phyloP scores from a whole-genome alignment of 2,329 filamentous ascomycete species.

The Shiraia bambusicola region DNA sequence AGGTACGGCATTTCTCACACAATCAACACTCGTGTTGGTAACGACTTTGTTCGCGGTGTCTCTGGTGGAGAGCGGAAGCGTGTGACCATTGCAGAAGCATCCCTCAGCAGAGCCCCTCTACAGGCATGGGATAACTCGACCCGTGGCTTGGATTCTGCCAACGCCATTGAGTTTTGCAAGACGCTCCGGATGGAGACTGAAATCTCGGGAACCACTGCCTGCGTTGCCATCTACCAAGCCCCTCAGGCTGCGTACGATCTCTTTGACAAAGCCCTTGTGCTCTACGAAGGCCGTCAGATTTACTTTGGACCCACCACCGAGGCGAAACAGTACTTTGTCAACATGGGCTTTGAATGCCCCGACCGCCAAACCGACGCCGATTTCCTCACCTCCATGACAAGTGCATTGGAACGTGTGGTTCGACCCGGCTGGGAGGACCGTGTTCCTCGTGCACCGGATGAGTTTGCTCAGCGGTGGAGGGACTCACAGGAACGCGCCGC shows the following conservation, averaged over 20 bases:
- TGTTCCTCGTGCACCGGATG: slow-evolving; percentile 53
- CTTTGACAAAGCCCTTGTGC: slow-evolving; percentile 68
- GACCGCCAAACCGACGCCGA: slow-evolving; percentile 72
- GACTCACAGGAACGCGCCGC: slow-evolving; percentile 52
- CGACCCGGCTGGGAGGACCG: slow-evolving; percentile 48
- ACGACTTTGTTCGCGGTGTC: slow-evolving; percentile 74
- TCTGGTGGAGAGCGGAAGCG: slow-evolving; percentile 77
- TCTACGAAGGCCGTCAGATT: slow-evolving; percentile 69
- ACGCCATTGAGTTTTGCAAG: slow-evolving; percentile 73
- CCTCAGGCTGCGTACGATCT: slow-evolving; percentile 68
- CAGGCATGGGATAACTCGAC: slow-evolving; percentile 81
- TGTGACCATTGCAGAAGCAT: slow-evolving; percentile 78
- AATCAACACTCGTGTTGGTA: slow-evolving; percentile 70
- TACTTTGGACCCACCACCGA: slow-evolving; percentile 67
- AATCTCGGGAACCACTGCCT: slow-evolving; percentile 64
- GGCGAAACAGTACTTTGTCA: slow-evolving; percentile 68
- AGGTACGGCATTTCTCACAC: slow-evolving; percentile 71
- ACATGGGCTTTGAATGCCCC: slow-evolving; percentile 72
- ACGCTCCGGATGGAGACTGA: slow-evolving; percentile 69
- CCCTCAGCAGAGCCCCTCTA: slow-evolving; percentile 62
- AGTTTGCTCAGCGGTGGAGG: slow-evolving; percentile 57
- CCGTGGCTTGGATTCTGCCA: slow-evolving; percentile 72
- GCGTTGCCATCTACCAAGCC: slow-evolving; percentile 74
- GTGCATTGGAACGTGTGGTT: slow-evolving; percentile 50
- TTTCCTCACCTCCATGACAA: slow-evolving; percentile 75